A percentile compares a stretch with the other conserved stretches of the same genome.
These are phyloP conservation scores for Trypanosoma avium DNA, from an alignment of 208 protist genomes.

Conservation along the genomic window DNA sequence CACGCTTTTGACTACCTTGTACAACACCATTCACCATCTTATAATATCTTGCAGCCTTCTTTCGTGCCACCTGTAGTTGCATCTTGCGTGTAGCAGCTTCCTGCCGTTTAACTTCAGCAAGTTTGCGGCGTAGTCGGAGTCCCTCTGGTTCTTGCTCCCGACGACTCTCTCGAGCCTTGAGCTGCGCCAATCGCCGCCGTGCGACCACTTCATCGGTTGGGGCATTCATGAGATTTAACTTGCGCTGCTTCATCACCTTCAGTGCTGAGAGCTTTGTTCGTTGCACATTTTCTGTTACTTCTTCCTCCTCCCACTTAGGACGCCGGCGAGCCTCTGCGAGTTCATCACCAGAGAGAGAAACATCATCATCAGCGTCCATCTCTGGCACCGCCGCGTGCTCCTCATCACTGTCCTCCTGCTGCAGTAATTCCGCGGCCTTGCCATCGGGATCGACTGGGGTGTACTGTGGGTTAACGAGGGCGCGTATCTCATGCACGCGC, in stretches of 20 bases:
- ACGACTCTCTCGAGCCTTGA: slow-evolving; percentile 42
- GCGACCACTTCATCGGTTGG: slow-evolving; percentile 82
- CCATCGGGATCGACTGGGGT: slow-evolving; percentile 68
- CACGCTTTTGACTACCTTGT: slow-evolving; percentile 56
- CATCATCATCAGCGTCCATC: slow-evolving; percentile 79
- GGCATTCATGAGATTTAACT: slow-evolving; percentile 88
- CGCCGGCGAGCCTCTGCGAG: slow-evolving; percentile 48
- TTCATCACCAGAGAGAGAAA: slow-evolving; percentile 85
- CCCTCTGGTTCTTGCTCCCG: slow-evolving; percentile 49
- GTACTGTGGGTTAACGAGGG: slow-evolving; percentile 76
- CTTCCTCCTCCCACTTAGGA: slow-evolving; percentile 77
- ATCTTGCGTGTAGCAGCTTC: slow-evolving; percentile 80
- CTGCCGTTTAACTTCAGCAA: slow-evolving; percentile 68
- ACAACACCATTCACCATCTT: slow-evolving; percentile 89
- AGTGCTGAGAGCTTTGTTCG: slow-evolving; percentile 77
- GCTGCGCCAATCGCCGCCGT: slow-evolving; percentile 57
- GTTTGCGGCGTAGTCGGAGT: slow-evolving; percentile 60
- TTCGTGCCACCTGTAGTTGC: slow-evolving; percentile 88
- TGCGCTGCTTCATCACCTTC: slow-evolving; percentile 89
- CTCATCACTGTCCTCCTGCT: slow-evolving; percentile 61
- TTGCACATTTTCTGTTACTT: slow-evolving; percentile 77
- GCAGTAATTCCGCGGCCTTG: slow-evolving; percentile 50
- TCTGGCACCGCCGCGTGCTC: slow-evolving; percentile 52
- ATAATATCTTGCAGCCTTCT: slow-evolving; percentile 89
- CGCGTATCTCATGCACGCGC: slow-evolving; percentile 87